Percentiles rank a stretch among this genome's conserved stretches.
Conservation (phyloP, 2,329 filamentous ascomycete species). For the Fusarium temperatum region DNA sequence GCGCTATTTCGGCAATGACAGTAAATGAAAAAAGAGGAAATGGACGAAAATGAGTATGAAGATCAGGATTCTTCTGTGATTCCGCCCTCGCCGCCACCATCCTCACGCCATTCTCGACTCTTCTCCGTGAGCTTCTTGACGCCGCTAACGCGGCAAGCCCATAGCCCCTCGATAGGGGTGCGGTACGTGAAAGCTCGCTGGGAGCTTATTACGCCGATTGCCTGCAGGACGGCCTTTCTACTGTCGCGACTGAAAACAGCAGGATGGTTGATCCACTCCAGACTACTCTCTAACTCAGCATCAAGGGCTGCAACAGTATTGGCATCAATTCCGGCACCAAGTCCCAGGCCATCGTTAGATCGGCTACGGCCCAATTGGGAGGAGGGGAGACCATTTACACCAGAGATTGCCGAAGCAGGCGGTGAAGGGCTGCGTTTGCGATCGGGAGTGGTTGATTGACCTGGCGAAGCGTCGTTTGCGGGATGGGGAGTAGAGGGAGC, state of each 20-base stretch:
- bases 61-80: constrained; percentile 67
- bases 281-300: constrained; percentile 84
- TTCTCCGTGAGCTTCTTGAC: constrained; percentile 83
- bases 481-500: constrained; percentile 60
- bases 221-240: constrained; percentile 93
- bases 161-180: constrained; percentile 86
- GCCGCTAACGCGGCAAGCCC: constrained; percentile 84
- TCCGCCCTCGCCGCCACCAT: constrained; percentile 76
- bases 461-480: constrained; percentile 55
- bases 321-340: constrained; percentile 81
- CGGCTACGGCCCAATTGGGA: constrained; percentile 59
- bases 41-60: constrained; percentile 5
- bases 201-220: constrained; percentile 94
- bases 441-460: constrained; percentile 58
- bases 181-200: constrained; percentile 95
- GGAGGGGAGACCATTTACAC: constrained; percentile 50
- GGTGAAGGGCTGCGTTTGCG: constrained; percentile 66
- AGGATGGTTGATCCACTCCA: constrained; percentile 98
- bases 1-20: constrained; percentile 31
- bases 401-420: constrained; percentile 57
- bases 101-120: constrained; percentile 92
- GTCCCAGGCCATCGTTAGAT: constrained; percentile 66
- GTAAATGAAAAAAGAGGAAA: constrained; percentile 23
- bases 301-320: constrained; percentile 87
- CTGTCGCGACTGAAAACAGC: constrained; percentile 94